These are phyloP conservation scores for Volvox reticuliferus DNA, from an alignment of 139 green algal species.

Conservation along the genomic window DNA sequence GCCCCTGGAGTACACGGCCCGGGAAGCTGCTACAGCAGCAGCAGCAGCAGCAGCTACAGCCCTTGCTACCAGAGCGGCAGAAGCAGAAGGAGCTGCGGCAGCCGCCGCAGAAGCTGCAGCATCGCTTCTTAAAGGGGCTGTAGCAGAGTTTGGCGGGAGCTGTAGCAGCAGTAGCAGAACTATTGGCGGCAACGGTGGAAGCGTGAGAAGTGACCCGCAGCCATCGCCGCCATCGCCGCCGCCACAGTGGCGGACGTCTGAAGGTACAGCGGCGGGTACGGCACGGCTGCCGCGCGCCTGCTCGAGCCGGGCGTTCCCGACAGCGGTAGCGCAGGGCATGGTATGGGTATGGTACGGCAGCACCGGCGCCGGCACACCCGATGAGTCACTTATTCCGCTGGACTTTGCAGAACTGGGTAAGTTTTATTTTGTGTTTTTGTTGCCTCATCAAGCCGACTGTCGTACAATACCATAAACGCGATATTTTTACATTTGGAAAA, in stretches of 20 bases:
- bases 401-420: slow-evolving; percentile 32
- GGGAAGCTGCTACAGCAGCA: neutral
- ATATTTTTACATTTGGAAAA: no score
- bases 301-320: neutral
- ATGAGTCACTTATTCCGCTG: slow-evolving; percentile 6
- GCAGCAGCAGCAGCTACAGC: neutral
- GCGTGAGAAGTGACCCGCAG: no score
- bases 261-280: neutral
- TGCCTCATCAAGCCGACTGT: no score
- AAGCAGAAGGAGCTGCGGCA: neutral
- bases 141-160: no score
- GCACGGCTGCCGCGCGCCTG: neutral
- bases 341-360: slow-evolving; percentile 42
- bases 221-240: no score
- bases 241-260: neutral
- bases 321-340: slow-evolving; percentile 40
- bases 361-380: neutral
- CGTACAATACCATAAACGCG: no score
- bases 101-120: neutral
- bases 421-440: no score
- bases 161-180: neutral
- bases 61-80: no score
- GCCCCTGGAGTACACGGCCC: neutral
- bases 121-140: no score
- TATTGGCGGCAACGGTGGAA: neutral